phyloP scores from a whole-genome alignment of 768 basidiomycete species.

The Russula ochroleuca region DNA sequence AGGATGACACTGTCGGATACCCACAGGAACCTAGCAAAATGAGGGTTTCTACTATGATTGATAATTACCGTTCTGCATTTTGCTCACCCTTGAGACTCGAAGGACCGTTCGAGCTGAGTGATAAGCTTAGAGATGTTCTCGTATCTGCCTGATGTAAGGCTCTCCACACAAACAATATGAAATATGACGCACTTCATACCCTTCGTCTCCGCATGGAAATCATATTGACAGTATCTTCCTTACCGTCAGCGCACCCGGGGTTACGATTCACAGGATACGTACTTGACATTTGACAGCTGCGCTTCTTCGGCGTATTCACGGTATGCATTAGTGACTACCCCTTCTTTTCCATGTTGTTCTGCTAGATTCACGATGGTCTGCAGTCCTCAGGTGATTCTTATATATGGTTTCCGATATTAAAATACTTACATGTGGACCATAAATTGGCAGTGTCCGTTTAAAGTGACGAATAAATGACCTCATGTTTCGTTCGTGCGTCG shows the following conservation, averaged over 20 bases:
- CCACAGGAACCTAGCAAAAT: slow-evolving; percentile 68
- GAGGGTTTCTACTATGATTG: background rate
- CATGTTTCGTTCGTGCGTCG: slow-evolving; percentile 67
- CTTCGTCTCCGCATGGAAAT: slow-evolving; percentile 89
- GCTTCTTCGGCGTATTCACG: slow-evolving; percentile 60
- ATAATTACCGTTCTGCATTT: background rate
- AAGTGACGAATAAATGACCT: slow-evolving; percentile 74
- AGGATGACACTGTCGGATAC: slow-evolving; percentile 63
- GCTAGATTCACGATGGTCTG: slow-evolving; percentile 87
- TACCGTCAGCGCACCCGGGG: slow-evolving; percentile 2
- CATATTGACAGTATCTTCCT: slow-evolving; percentile 72
- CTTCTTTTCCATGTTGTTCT: slow-evolving; percentile 88
- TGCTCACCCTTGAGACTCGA: slow-evolving; percentile 72
- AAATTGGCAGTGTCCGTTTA: slow-evolving; percentile 53
- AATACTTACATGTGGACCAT: slow-evolving; percentile 73
- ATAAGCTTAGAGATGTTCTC: slow-evolving; percentile 86
- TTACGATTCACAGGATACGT: slow-evolving; percentile 27
- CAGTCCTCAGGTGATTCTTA: slow-evolving; percentile 8
- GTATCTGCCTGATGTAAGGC: slow-evolving; percentile 46
- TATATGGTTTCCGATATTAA: background rate
- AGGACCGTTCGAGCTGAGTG: slow-evolving; percentile 61
- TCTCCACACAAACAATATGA: slow-evolving; percentile 20
- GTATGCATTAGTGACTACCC: slow-evolving; percentile 71
- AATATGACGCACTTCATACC: slow-evolving; percentile 77
- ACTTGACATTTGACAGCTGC: slow-evolving; percentile 54